Evolutionary conservation across 2,329 filamentous ascomycete species (phyloP).

Genomic region (Beauveria bassiana): DNA sequence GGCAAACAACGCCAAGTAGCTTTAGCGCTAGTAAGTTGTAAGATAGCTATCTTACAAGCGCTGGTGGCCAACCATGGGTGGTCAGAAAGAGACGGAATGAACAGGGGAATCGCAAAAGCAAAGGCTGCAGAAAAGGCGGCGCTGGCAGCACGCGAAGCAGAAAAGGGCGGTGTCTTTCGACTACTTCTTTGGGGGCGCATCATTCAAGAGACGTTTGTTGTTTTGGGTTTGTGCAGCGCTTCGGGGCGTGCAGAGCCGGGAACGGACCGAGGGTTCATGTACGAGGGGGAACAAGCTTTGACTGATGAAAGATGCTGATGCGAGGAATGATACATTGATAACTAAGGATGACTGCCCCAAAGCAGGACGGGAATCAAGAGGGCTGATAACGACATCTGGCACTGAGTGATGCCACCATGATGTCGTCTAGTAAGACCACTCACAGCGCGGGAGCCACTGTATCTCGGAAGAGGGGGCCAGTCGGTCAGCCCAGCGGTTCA

Average conservation of each 20-base stretch:
- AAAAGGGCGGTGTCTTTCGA: neutral
- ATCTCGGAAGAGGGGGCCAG: neutral
- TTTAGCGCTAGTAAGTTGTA: no score
- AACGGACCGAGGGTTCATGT: neutral
- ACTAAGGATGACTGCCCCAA: neutral
- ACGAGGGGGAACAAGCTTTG: neutral
- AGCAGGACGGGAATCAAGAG: neutral
- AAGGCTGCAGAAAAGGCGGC: neutral
- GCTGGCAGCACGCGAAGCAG: neutral
- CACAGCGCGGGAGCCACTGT: neutral
- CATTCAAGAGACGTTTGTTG: neutral
- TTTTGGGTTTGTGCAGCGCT: neutral
- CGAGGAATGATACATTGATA: neutral
- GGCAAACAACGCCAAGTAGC: no score
- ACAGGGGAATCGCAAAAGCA: neutral
- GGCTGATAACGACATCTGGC: neutral
- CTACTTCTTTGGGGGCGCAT: neutral
- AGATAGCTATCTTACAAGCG: no score
- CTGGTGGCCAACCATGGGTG: no score
- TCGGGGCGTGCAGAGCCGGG: neutral
- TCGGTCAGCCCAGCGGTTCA: conserved; percentile 1
- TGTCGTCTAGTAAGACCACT: neutral
- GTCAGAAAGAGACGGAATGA: neutral
- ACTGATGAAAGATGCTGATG: neutral
- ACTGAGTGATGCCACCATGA: neutral